Evolutionary conservation across 495 filamentous ascomycete species (phyloP), one percentile per base, ranked within the genome.

Genomic region (Antarctomyces pellizariae): DNA sequence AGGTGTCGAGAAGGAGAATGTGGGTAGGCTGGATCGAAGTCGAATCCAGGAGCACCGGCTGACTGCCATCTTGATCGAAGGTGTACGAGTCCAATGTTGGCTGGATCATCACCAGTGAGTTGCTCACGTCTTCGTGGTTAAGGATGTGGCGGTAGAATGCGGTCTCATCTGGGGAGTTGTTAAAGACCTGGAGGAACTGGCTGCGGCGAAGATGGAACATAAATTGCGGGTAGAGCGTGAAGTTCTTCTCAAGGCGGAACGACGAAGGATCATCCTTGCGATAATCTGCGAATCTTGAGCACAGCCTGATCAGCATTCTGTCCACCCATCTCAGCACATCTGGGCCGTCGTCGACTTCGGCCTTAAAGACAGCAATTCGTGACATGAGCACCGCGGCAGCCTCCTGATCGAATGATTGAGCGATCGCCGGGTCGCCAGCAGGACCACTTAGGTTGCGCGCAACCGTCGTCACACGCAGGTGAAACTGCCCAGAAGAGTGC

Each of bases 271-370:
- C 89, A 45, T 99, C 89, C 50, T 95, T 99, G 22, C 89, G 67
- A 46, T 99, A 99, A 48, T 99, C 89, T 16, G 89, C 89, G 46
- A 99, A 95, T 31, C 86, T 67, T 18, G 84, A 84, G 57, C 89
- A 99, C 6, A 99, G 57, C 28, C 89, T 59, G 48, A 99, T 99
- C 31, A 99, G 68, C 89, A 99, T 99, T 20, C 89, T 63, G 45
- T 99, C 89, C 10, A 99, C 89, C 89, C 89, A 99, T 43, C 89
- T 66, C 20, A 99, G 63, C 6, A 99, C 84, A 52, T 99, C 89
- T n/a, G 89, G 89, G 0, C 89, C 89, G 45, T 99, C 89, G 38
- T 99, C 89, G 24, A 93, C 83, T 44, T 99, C 89, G 2, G 89
- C 84, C 58, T 95, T 95, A 58, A 92, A 99, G 22, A 95, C 89